Evolutionary conservation across 805 yeast genomes (phyloP), one percentile per base, ranked within the genome.

Genomic region (Wickerhamiella kurtzmanii): DNA sequence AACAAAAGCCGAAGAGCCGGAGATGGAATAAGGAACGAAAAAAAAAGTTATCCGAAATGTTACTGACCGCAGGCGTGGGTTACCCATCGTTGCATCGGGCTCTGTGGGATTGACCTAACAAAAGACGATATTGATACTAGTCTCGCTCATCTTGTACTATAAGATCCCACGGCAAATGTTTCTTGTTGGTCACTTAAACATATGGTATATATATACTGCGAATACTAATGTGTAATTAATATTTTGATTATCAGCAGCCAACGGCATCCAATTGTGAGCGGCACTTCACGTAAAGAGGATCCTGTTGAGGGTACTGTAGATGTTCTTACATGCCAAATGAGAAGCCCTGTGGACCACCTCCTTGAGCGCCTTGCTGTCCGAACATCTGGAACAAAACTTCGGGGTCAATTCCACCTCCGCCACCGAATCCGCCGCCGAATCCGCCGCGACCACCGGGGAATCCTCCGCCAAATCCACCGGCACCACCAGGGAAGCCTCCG

Each of bases 401-500:
- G 35, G 35, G 22, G 21, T 19, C 18, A n/a, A 16, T 13, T 4
- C 37, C 41, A 11, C 28, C 35, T 3, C 41, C 22, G 37, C 45
- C 43, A 15, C 46, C 47, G 41, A 46, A 44, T 35, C 21, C 36
- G 19, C 35, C 40, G 18, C 42, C 43, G 16, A 45, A 46, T 20
- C 19, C 47, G 43, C 19, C 22, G 50, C 9, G 46, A 19, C 57
- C 59, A 21, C 65, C 67, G 48, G 60, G 68, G 38, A 64, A 56
- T n/a, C 63, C 62, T 45, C 66, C 65, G 40, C 55, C 58, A 50
- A 81, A 81, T 32, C 75, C 73, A 49, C 76, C 79, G 56, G 79
- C 80, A 46, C 79, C 80, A 42, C 55, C 56, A 44, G 82, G 85
- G 52, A 73, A 78, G 54, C 81, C 80, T 48, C 71, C 73, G 46